Base-by-base conservation (phyloP, 2,329 filamentous ascomycete genomes). In the Cladorrhinum sp. region DNA sequence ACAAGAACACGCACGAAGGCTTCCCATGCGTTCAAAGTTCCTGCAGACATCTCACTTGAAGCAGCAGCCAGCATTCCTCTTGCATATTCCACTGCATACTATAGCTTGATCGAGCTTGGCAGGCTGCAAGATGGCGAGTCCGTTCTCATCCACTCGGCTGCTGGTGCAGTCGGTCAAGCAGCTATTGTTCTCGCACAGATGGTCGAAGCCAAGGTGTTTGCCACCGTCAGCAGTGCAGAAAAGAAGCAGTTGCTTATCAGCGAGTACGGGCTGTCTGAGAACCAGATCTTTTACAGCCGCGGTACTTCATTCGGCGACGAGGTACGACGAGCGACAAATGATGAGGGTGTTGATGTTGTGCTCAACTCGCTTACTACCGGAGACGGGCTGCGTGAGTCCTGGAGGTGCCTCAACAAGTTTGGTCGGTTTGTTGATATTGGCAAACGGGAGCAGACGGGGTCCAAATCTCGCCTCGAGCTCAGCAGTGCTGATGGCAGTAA, bases 371-470 rank as follows among this genome's bases (percentile, higher is more conserved):
- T 81, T 0, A 46, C 74, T 16, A 66, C 74, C 1, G 79, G 79
- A 0, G 78, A 80, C 16, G 67, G 72, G 1, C 66, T 80, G 2
- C 71, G 72, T 2, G 75, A 77, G 46, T 76, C 78, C 0, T 80
- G 75, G 77, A 71, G 73, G 2, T 79, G 75, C 55, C 68, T 83
- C 18, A 75, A 76, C 50, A 71, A 71, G 16, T 79, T 78, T 64
- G 79, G 79, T 1, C 72, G 75, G 2, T 79, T 82, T 51, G 66
- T 82, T 3, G 79, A 82, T 58, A 74, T 82, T 30, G 74, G 77
- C 7, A 74, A 71, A 60, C 66, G 73, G 48, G 76, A 79, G 46
- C 70, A 75, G n/a, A 67, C 69, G 7, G 36, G 36, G 16, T 72
- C 69, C 58, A 79, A 76, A 57, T 75, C 72, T 1, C 70, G 76